phyloP scores from a whole-genome alignment of 805 yeast species.

The Saturnispora gosingensis region DNA sequence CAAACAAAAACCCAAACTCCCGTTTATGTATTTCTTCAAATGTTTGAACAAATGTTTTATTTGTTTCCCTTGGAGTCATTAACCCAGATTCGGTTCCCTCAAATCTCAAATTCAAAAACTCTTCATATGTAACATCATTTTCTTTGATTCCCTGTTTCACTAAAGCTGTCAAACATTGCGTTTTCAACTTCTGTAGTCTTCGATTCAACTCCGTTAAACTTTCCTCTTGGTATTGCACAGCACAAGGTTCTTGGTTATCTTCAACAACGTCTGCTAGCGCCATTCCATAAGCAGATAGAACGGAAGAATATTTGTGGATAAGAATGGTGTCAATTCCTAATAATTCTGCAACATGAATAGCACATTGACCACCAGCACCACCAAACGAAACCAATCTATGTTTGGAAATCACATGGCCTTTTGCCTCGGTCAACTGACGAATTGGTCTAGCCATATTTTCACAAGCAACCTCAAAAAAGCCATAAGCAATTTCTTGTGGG shows the following conservation, averaged over 20 bases:
- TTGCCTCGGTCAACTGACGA: slow-evolving; percentile 75
- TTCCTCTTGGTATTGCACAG: slow-evolving; percentile 31
- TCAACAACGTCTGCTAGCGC: slow-evolving; percentile 78
- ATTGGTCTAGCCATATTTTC: slow-evolving; percentile 90
- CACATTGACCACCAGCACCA: slow-evolving; percentile 93
- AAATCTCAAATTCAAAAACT: slow-evolving; percentile 68
- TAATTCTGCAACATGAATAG: slow-evolving; percentile 62
- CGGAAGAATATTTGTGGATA: slow-evolving; percentile 74
- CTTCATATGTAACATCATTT: slow-evolving; percentile 44
- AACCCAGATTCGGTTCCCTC: slow-evolving; percentile 85
- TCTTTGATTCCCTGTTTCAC: slow-evolving; percentile 44
- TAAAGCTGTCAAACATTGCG: slow-evolving; percentile 34
- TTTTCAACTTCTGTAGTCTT: slow-evolving; percentile 37
- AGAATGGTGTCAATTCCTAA: slow-evolving; percentile 62
- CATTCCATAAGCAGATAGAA: slow-evolving; percentile 83
- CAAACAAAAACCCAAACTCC: slow-evolving; percentile 66
- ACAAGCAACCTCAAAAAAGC: slow-evolving; percentile 75
- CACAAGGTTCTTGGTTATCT: slow-evolving; percentile 69
- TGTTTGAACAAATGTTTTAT: slow-evolving; percentile 29
- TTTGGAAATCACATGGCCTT: slow-evolving; percentile 55
- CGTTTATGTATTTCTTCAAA: slow-evolving; percentile 50
- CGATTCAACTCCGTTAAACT: slow-evolving; percentile 29
- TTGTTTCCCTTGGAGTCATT: slow-evolving; percentile 40
- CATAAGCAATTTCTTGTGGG: slow-evolving; percentile 65
- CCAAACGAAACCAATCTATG: slow-evolving; percentile 81